Evolutionary conservation across 345 rosid species (phyloP), one percentile per base, ranked within the genome.

Genomic region (Gossypium raimondii): DNA sequence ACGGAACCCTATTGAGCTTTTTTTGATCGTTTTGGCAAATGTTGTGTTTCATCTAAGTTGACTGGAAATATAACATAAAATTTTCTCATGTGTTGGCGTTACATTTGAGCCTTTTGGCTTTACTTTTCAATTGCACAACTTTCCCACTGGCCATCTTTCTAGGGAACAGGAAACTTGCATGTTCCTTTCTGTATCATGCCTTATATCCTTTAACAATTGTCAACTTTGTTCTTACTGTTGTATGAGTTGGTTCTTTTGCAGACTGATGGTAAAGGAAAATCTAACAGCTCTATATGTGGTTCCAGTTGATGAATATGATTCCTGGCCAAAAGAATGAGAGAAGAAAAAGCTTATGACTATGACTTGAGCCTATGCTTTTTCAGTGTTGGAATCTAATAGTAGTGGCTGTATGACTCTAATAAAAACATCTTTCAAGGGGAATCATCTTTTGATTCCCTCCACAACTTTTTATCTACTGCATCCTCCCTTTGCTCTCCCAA

Each of bases 1-100:
- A 73, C 76, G 73, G 85, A 55, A 61, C 60, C 77, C 38, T 13
- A 74, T 63, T 63, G 56, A 70, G 74, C 72, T 25, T 63, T 67
- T 72, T 25, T 38, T 47, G 50, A 57, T 12, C 60, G 14, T 80
- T 64, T 64, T 79, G 77, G 70, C 20, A 16, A 59, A 64, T 22
- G 78, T 57, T 68, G 59, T 73, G 58, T 52, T 72, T 67, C 48
- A 27, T 72, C 25, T 4, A 43, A 72, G 52, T 61, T 68, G 61
- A 45, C 72, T 50, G 24, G 44, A 55, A 66, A 47, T 55, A 29
- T 27, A 66, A 67, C 77, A 63, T 16, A 43, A 24, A 50, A 13
- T 64, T 50, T 41, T 69, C n/a, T 45, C 43, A 2, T 7, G 27
- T 27, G 22, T 25, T 24, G 56, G 22, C 1, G 44, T 48, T 68